Base-by-base conservation (phyloP, 352 stramenopile species). In the Phytophthora podocarpi region DNA sequence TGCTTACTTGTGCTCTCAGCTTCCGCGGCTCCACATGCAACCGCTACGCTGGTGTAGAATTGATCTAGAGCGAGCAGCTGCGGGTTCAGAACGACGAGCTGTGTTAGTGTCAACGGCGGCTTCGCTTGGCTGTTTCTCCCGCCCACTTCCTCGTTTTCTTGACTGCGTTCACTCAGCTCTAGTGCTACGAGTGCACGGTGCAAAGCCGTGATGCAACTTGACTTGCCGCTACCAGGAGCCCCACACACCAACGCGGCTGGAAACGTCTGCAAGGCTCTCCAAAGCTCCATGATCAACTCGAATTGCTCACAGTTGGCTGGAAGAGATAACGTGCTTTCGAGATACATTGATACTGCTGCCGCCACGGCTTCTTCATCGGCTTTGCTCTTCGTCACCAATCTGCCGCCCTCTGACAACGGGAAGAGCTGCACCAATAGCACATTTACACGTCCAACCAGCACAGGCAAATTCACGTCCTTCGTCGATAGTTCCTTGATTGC, bases 161-260 rank as follows among this genome's bases (percentile, higher is more conserved):
- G 43, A n/a, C 52, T 71, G 13, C 68, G 34, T 31, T 70, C 39
- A 9, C 67, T 70, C 13, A 75, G 18, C 20, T 85, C 74, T 11
- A 90, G 52, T 0, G 77, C 81, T 16, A 64, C 42, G 6, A 90
- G 52, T 9, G 81, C 78, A 9, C 74, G 68, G 35, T 87, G 77
- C 0, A 90, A 54, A 3, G 58, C 69, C 20, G 57, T 78, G 43
- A 90, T 68, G 23, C 74, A 86, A 3, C 67, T 77, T 2, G 59
- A 78, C 39, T 90, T 90, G 4, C 81, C 81, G 27, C 59, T 64
- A 5, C 65, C 79, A 10, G 53, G 10, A 23, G 34, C 7, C n/a
- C 81, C 81, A 13, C 79, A 68, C 0, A 90, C 68, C 21, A 85
- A 20, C 4, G 77, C 60, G 12, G 56, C 47, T 23, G 54, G 37